Base-by-base conservation (phyloP, 352 stramenopile species). In the Plasmopara halstedii region DNA sequence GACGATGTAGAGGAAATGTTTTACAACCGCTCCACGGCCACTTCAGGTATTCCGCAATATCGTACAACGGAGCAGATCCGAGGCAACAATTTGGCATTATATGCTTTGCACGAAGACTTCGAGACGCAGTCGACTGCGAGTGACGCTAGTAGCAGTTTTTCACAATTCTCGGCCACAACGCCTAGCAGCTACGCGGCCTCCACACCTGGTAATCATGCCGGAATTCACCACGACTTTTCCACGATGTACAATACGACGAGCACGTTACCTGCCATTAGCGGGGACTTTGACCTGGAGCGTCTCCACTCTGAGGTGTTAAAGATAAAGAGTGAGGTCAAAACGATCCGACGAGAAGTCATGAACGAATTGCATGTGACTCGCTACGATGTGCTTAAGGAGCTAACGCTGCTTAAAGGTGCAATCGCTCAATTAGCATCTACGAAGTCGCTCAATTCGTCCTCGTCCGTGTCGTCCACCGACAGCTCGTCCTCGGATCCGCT, bases 301-400 rank as follows among this genome's bases (percentile, higher is more conserved):
- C 46, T 87, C 15, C 72, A 58, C 1, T 41, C 61, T 2, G 78
- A 88, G 32, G 43, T 93, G 26, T 47, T 61, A 6, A 70, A 80
- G 38, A 65, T 93, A 32, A 83, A 83, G 45, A 46, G 63, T 14
- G 76, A 93, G 38, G 67, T 90, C 35, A 65, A 76, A 31, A 53
- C 60, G 18, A 83, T 90, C 35, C 70, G 71, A 10, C 70, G 75
- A 32, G 78, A 93, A 46, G 67, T 93, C 46, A 87, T 93, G 73
- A 85, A 88, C 42, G 81, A 90, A 59, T 64, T 93, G 47, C 81
- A 90, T 50, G 56, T 77, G 19, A 86, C 73, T 23, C 73, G 76
- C 14, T 93, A 93, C 67, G 81, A 93, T 45, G 58, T 93, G 41
- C 64, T 93, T 33, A 93, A 93, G 54, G 81, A 93, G 49, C 55